Evolutionary conservation across 2,329 filamentous ascomycete species (phyloP).

Genomic region (Ophiostoma angusticollis): DNA sequence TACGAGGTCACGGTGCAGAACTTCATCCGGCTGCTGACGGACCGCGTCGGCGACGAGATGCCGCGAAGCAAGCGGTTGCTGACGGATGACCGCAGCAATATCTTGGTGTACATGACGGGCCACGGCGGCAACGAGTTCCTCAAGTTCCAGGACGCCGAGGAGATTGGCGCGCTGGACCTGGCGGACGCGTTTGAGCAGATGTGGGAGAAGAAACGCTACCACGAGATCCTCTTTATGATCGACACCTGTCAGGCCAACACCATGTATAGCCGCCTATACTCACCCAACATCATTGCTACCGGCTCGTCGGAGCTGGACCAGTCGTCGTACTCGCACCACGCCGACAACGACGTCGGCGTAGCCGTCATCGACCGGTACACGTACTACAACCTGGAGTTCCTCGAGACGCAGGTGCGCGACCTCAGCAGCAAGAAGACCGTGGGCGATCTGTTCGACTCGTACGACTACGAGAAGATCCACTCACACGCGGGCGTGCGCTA

Average conservation of each 20-base stretch:
- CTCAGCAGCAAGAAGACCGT: constrained; percentile 79
- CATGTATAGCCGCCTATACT: constrained; percentile 98
- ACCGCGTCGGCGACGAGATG: constrained; percentile 88
- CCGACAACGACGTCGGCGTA: constrained; percentile 94
- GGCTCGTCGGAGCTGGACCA: constrained; percentile 94
- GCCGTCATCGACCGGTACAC: constrained; percentile 98
- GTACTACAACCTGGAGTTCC: constrained; percentile 95
- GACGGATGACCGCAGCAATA: constrained; percentile 92
- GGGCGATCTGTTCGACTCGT: constrained; percentile 90
- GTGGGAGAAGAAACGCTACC: constrained; percentile 99
- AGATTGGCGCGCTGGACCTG: constrained; percentile 91
- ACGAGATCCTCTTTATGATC: constrained; percentile 99
- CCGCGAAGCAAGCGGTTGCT: constrained; percentile 85
- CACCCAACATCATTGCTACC: constrained; percentile 93
- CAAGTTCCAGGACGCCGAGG: constrained; percentile 96
- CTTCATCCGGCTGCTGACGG: constrained; percentile 89
- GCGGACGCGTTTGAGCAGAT: constrained; percentile 98
- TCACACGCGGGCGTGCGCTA: constrained; percentile 84
- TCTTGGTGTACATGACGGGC: constrained; percentile 97
- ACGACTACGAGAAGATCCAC: constrained; percentile 90
- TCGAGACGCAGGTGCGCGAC: constrained; percentile 80
- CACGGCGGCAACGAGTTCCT: constrained; percentile 96
- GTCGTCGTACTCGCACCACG: constrained; percentile 93
- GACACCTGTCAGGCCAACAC: constrained; percentile 99
- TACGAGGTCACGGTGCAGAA: constrained; percentile 99